These are phyloP conservation scores for Nemania sp. DNA, from an alignment of 2,329 filamentous ascomycete genomes.

Conservation along the genomic window DNA sequence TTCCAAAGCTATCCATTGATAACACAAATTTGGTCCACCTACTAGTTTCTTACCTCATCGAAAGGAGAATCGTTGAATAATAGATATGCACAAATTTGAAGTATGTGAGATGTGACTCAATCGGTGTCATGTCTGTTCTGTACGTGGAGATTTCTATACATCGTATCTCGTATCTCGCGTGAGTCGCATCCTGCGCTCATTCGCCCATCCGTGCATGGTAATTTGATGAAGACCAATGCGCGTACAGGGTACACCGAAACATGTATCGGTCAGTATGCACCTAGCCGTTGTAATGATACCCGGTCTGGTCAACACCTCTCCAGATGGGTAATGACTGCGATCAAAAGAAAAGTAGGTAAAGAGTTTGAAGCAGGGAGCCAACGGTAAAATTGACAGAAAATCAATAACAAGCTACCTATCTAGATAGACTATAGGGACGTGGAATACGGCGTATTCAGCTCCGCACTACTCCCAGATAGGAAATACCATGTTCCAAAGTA, in stretches of 20 bases:
- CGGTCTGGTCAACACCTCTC: neutral
- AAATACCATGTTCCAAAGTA: constrained; percentile 12
- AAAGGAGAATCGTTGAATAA: neutral
- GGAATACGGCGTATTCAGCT: constrained; percentile 11
- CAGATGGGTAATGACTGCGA: neutral
- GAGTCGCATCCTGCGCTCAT: constrained; percentile 22
- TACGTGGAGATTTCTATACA: neutral
- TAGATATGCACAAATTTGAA: constrained; percentile 5
- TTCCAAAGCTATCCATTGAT: constrained; percentile 1
- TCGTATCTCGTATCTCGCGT: constrained; percentile 32
- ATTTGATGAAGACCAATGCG: neutral
- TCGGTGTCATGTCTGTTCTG: neutral
- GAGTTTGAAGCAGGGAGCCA: neutral
- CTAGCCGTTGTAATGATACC: neutral
- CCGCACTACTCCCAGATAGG: constrained; percentile 9
- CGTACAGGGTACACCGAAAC: neutral
- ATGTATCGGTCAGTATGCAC: neutral
- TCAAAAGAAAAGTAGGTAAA: neutral
- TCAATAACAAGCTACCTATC: neutral
- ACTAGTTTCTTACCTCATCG: constrained; percentile 12
- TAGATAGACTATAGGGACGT: neutral
- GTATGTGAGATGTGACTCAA: constrained; percentile 22
- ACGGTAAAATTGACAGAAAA: neutral
- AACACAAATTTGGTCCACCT: constrained; percentile 3
- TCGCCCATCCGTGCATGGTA: constrained; percentile 14